Conservation (phyloP, 371 early-diverging fungal genomes). For the Globomyces sp. region DNA sequence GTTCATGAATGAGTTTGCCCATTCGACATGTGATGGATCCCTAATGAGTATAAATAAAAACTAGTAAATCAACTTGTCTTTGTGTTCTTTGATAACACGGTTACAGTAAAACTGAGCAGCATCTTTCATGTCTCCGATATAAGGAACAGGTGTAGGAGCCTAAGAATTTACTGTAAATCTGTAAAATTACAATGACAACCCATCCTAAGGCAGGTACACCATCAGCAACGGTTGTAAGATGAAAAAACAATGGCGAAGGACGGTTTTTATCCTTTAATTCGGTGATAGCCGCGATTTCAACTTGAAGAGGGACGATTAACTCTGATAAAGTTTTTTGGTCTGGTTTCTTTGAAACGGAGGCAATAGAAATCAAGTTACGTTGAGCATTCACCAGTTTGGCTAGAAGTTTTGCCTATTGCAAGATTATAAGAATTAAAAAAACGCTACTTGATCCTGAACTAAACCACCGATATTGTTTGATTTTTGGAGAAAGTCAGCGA, state of each 20-base stretch:
- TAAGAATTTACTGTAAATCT: too few species aligned
- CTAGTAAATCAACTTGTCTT: conserved; percentile 69
- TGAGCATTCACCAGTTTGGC: not conserved
- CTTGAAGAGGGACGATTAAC: conserved; percentile 71
- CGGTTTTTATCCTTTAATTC: conserved; percentile 76
- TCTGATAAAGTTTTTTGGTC: conserved; percentile 56
- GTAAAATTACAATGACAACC: conserved; percentile 66
- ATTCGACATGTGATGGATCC: conserved; percentile 78
- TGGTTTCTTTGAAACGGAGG: conserved; percentile 78
- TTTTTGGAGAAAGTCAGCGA: conserved; percentile 55
- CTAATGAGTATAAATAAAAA: conserved; percentile 38
- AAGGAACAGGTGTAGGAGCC: conserved; percentile 81
- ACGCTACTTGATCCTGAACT: conserved; percentile 69
- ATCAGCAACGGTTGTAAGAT: conserved; percentile 82
- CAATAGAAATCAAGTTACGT: conserved; percentile 39
- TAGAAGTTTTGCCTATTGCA: conserved; percentile 49
- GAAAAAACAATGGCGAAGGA: conserved; percentile 68
- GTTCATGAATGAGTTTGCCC: conserved; percentile 68
- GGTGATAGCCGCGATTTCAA: conserved; percentile 61
- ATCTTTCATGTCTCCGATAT: conserved; percentile 85
- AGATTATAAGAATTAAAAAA: conserved; percentile 16
- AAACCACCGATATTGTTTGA: conserved; percentile 65
- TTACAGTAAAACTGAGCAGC: conserved; percentile 89
- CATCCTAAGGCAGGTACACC: conserved; percentile 90
- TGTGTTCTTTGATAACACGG: conserved; percentile 85